Base-by-base conservation (phyloP, 2,329 filamentous ascomycete genomes). In the Didymellaceae sp. region DNA sequence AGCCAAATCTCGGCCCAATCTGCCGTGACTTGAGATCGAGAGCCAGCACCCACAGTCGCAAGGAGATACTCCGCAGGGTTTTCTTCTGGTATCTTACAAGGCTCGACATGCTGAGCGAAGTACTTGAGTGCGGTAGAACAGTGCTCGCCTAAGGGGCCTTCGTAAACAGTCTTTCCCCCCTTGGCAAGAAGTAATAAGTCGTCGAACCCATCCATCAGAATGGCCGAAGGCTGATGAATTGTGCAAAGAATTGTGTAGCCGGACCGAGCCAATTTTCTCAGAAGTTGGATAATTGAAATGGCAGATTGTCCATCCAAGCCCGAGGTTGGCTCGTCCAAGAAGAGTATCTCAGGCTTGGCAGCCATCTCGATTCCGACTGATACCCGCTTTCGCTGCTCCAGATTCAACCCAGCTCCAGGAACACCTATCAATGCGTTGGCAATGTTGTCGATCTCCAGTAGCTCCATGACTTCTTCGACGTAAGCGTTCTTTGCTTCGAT, bases 151-250 rank as follows among this genome's bases (percentile, higher is more conserved):
- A 94, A 86, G 43, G 90, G 85, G 16, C 89, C 89, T 66, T 91
- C 90, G 75, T 93, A 94, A 24, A 93, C 88, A 18, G 86, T 87
- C 40, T 86, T 81, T 61, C 37, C 37, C 10, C 37, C 37, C 13
- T 40, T 40, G 21, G 85, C 85, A 6, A 93, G 77, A 74, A 93
- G 87, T 20, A 92, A 80, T 4, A 94, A 81, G 37, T 87, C 82
- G 62, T 93, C 88, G 67, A 94, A 97, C 45, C 88, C 85, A 70
- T 95, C 88, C 78, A 97, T 95, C 25, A 97, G 81, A 79, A 92
- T 89, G 18, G 91, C 90, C 4, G 90, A 95, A 11, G 92, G 92
- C 73, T 97, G 92, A 72, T 97, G 92, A 53, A 97, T 96, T 0
- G 92, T 96, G 75, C 90, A 95, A 10, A 97, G 84, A 70, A 97